These are phyloP conservation scores for Curvularia eragrostidis DNA, from an alignment of 2,329 filamentous ascomycete genomes.

Conservation along the genomic window DNA sequence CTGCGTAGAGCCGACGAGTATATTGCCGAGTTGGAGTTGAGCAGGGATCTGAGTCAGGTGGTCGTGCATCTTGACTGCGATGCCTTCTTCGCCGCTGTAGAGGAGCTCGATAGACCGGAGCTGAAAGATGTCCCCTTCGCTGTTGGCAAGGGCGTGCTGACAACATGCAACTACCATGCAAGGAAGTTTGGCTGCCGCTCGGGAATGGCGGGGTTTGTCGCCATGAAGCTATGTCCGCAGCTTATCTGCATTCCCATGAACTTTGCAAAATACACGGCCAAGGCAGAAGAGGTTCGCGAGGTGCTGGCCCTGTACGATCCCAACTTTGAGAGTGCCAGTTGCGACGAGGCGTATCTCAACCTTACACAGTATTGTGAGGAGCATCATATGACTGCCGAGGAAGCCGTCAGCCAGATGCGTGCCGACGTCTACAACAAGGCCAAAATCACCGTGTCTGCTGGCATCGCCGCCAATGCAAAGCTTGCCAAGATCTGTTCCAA, in stretches of 20 bases:
- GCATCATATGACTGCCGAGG: slow-evolving; percentile 71
- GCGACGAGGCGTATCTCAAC: slow-evolving; percentile 96
- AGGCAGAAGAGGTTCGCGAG: slow-evolving; percentile 84
- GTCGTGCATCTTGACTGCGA: slow-evolving; percentile 96
- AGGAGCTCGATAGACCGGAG: slow-evolving; percentile 76
- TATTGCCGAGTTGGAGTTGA: slow-evolving; percentile 77
- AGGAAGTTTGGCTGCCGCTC: slow-evolving; percentile 89
- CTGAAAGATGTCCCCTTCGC: slow-evolving; percentile 88
- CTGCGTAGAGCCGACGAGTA: slow-evolving; percentile 79
- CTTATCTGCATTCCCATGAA: slow-evolving; percentile 83
- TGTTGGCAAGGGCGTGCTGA: slow-evolving; percentile 76
- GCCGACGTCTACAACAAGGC: slow-evolving; percentile 76
- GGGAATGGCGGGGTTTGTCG: slow-evolving; percentile 96
- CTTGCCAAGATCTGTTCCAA: slow-evolving; percentile 96
- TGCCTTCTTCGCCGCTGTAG: slow-evolving; percentile 95
- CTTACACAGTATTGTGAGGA: slow-evolving; percentile 82
- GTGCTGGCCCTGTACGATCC: slow-evolving; percentile 88
- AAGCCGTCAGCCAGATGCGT: slow-evolving; percentile 79
- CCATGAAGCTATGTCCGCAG: slow-evolving; percentile 89
- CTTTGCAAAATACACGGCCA: slow-evolving; percentile 88
- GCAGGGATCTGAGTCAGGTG: slow-evolving; percentile 80
- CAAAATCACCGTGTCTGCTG: slow-evolving; percentile 88
- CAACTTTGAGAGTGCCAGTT: slow-evolving; percentile 89
- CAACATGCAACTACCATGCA: slow-evolving; percentile 85
- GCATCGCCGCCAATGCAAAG: slow-evolving; percentile 91